Percentiles rank a stretch among this genome's conserved stretches.
phyloP scores from a whole-genome alignment of 208 protist species.

The Wallacemonas collosoma region DNA sequence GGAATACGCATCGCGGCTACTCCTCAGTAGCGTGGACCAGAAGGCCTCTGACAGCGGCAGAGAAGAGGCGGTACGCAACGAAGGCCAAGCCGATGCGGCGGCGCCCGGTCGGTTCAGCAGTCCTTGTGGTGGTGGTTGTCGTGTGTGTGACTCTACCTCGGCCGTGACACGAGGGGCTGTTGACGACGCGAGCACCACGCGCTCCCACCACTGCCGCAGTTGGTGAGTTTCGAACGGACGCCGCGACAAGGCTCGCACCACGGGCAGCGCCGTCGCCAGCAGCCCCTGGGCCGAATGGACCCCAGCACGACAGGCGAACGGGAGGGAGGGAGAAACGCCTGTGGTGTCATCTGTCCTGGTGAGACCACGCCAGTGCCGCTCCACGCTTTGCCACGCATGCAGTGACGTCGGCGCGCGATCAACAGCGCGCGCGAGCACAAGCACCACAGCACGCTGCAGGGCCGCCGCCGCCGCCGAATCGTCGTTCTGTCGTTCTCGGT shows the following conservation, averaged over 20 bases:
- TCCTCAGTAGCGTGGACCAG: conserved; percentile 5
- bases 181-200: neutral
- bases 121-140: no score
- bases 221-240: neutral
- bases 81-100: no score
- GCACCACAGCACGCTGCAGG: neutral
- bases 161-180: no score
- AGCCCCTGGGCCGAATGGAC: neutral
- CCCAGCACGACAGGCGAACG: no score
- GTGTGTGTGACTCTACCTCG: neutral
- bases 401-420: conserved; percentile 7
- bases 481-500: no score
- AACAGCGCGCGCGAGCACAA: conserved; percentile 6
- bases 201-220: conserved; percentile 4
- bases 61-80: neutral
- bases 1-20: neutral
- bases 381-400: neutral
- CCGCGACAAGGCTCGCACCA: conserved; percentile 3
- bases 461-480: neutral
- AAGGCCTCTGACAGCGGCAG: neutral
- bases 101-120: no score
- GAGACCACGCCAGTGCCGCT: conserved; percentile 1
- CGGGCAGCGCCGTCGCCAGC: neutral
- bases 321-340: no score
- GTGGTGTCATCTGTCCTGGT: no score